These are phyloP conservation scores for Malus orientalis DNA, from an alignment of 306 rosid genomes.

Conservation along the genomic window DNA sequence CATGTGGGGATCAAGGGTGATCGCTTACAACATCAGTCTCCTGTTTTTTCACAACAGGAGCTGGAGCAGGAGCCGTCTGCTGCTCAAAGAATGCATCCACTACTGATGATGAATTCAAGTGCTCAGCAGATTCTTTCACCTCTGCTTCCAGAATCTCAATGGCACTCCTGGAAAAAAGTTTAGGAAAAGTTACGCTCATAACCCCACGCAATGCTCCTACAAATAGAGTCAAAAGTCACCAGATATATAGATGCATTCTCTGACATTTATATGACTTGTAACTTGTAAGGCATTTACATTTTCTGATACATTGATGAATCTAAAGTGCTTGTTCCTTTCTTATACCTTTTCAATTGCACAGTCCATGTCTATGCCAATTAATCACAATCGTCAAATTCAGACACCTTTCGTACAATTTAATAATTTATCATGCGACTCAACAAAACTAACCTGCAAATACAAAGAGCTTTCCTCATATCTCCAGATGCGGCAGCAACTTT, in stretches of 20 bases:
- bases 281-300: not conserved
- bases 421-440: not conserved
- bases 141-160: constrained; percentile 75
- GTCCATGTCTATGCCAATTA: not conserved
- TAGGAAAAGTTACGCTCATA: not conserved
- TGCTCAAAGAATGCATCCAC: constrained; percentile 34
- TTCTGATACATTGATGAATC: not conserved
- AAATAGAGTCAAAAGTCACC: not conserved
- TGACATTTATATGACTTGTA: not conserved
- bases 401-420: not conserved
- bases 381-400: not conserved
- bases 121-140: constrained; percentile 37
- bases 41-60: constrained; percentile 20
- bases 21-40: constrained; percentile 53
- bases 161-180: constrained; percentile 53
- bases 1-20: not conserved
- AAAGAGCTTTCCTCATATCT: constrained; percentile 91
- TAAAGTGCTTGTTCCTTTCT: not conserved
- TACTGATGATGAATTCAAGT: constrained; percentile 22
- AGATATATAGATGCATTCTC: not conserved
- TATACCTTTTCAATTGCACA: not conserved
- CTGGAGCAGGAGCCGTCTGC: constrained; percentile 15
- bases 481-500: constrained; percentile 95
- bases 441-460: constrained; percentile 63
- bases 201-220: not conserved